Percentiles rank a stretch among this genome's conserved stretches.
Conservation (phyloP, 176 grass and related monocot genomes). For the Tuctoria greenei region DNA sequence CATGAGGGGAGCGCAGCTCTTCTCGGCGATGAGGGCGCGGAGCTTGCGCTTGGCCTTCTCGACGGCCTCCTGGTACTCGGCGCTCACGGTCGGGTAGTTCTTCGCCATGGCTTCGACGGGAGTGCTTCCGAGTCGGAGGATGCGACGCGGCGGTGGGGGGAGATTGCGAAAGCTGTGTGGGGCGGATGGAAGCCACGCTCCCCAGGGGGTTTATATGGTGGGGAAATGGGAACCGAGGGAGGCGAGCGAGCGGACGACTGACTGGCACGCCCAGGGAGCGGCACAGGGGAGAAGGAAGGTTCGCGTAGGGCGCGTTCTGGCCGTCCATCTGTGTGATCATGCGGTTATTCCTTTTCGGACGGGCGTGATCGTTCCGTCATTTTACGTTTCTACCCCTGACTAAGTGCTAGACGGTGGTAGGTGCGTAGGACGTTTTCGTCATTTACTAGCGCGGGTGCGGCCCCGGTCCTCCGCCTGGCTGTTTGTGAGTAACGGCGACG, state of each 20-base stretch:
- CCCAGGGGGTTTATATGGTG: constrained; percentile 26
- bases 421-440: neutral
- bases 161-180: neutral
- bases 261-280: neutral
- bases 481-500: constrained; percentile 11
- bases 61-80: constrained; percentile 72
- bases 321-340: constrained; percentile 31
- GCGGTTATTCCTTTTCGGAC: constrained; percentile 19
- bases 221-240: neutral
- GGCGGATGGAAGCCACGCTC: constrained; percentile 36
- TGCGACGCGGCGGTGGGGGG: neutral
- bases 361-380: neutral
- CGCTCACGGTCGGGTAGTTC: constrained; percentile 75
- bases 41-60: constrained; percentile 77
- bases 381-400: neutral
- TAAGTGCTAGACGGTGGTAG: neutral
- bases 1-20: constrained; percentile 91
- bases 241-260: too few relatives aligned
- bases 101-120: constrained; percentile 57
- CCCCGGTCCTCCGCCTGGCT: neutral
- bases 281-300: constrained; percentile 34
- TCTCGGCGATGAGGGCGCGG: constrained; percentile 83
- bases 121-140: constrained; percentile 17
- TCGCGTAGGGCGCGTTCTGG: constrained; percentile 24
- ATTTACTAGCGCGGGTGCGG: neutral